Evolutionary conservation across 305 asterid species (phyloP), one percentile per base, ranked within the genome.

Genomic region (Caryopteris hybrid): DNA sequence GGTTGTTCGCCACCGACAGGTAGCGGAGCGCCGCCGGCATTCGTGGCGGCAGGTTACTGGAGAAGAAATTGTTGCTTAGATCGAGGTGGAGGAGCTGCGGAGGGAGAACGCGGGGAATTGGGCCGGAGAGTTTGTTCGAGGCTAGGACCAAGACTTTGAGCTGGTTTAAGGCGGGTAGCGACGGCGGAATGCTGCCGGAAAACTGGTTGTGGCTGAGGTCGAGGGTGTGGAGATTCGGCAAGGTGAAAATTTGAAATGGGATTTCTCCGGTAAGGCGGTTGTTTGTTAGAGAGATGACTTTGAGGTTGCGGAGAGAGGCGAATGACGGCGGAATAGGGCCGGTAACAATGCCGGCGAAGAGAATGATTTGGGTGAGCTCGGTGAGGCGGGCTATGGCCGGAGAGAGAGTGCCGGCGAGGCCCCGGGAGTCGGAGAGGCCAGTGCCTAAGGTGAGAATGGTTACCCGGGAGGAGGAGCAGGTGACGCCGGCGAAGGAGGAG

Each of bases 311-410:
- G 33, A 88, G 88, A 2, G 63, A 56, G 20, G 76, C 85, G 36
- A 90, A 31, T 34, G 55, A 71, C 3, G 72, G 10, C 0, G 97
- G 94, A n/a, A 90, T 83, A 0, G 91, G 76, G 10, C 97, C 97
- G 16, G 97, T 80, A 72, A 90, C 97, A 74, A 83, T 83, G 80
- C 97, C 94, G 77, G 90, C 16, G 84, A 76, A 86, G 55, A 90
- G 88, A 33, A 90, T 71, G 46, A 90, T 84, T 29, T 90, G 97
- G 2, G 74, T 81, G 51, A 90, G 77, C 42, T 75, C 83, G 6
- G 90, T 41, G 41, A 90, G 89, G 0, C 72, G 51, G 0, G 77
- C 68, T 3, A 88, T 45, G 42, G 94, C 84, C 0, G 88, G 79
- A 3, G 97, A 81, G 70, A 90, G 86, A 0, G 86, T 66, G 0